Percentiles rank a stretch among this genome's conserved stretches.
phyloP scores from a whole-genome alignment of 2,329 filamentous ascomycete species.

The Sordariomycetes sp. region DNA sequence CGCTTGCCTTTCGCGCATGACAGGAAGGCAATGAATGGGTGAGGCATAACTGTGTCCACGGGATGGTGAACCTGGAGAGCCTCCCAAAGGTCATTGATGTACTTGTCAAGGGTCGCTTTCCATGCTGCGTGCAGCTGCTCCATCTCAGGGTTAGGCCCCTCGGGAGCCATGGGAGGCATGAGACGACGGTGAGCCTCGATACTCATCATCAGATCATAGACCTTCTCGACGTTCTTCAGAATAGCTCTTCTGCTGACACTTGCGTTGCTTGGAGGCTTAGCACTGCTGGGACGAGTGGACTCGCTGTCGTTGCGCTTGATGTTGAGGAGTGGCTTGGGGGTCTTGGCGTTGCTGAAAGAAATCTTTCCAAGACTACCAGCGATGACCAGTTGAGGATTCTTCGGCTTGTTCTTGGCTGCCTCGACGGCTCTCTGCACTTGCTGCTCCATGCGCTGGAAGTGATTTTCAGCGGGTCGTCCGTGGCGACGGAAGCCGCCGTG shows the following conservation, averaged over 20 bases:
- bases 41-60: conserved; percentile 65
- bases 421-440: conserved; percentile 96
- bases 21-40: conserved; percentile 94
- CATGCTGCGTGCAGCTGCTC: conserved; percentile 72
- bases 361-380: conserved; percentile 97
- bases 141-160: conserved; percentile 50
- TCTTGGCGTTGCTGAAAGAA: conserved; percentile 97
- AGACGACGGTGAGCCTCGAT: conserved; percentile 88
- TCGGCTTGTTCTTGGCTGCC: conserved; percentile 92
- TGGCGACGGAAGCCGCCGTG: conserved; percentile 67
- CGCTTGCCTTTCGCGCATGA: conserved; percentile 96
- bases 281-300: conserved; percentile 39
- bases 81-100: conserved; percentile 76
- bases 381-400: conserved; percentile 94
- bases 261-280: conserved; percentile 27
- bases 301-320: conserved; percentile 80
- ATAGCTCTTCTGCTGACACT: conserved; percentile 74
- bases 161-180: conserved; percentile 55
- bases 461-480: conserved; percentile 81
- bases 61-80: conserved; percentile 89
- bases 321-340: conserved; percentile 87
- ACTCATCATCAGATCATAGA: conserved; percentile 83
- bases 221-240: conserved; percentile 76
- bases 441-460: conserved; percentile 98
- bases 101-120: conserved; percentile 45